Evolutionary conservation across 768 basidiomycete species (phyloP).

Genomic region (Naematelia encephala): DNA sequence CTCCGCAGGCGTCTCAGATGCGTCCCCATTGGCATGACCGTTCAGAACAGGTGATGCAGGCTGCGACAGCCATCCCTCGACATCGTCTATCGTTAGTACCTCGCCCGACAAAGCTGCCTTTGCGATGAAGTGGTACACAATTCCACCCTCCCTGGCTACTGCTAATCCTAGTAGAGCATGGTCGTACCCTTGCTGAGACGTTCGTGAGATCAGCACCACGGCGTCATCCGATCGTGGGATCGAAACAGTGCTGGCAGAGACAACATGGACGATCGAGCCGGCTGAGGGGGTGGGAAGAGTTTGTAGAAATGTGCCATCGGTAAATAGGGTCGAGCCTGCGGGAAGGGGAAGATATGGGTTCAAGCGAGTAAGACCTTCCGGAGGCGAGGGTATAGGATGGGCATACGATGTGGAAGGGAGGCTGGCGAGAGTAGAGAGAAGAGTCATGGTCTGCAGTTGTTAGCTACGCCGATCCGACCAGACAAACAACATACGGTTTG

Average conservation of each 20-base stretch:
- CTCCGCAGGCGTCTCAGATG: conserved; percentile 7
- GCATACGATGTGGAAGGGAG: conserved; percentile 35
- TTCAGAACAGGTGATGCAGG: conserved; percentile 20
- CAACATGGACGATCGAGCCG: conserved; percentile 32
- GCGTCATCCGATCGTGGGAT: conserved; percentile 23
- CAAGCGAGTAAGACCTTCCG: conserved; percentile 24
- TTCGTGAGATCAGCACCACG: conserved; percentile 74
- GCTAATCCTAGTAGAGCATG: conserved; percentile 82
- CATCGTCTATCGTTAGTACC: conserved; percentile 59
- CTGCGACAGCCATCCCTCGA: conserved; percentile 60
- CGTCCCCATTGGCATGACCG: conserved; percentile 30
- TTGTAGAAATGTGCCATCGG: conserved; percentile 37
- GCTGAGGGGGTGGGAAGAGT: conserved; percentile 29
- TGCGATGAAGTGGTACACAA: conserved; percentile 81
- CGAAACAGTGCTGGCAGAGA: conserved; percentile 29
- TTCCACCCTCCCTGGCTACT: conserved; percentile 68
- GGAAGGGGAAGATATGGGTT: conserved; percentile 45
- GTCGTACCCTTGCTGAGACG: conserved; percentile 77
- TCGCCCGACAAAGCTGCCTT: conserved; percentile 52
- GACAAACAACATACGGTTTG: not conserved
- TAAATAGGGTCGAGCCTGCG: conserved; percentile 32
- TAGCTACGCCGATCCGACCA: not conserved
- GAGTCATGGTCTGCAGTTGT: conserved; percentile 14
- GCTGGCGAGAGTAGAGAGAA: conserved; percentile 26
- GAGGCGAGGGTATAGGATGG: conserved; percentile 35